Percentiles rank a stretch among this genome's conserved stretches.
Conservation (phyloP, 1,139 yeast genomes). For the Zygoascus sp. region DNA sequence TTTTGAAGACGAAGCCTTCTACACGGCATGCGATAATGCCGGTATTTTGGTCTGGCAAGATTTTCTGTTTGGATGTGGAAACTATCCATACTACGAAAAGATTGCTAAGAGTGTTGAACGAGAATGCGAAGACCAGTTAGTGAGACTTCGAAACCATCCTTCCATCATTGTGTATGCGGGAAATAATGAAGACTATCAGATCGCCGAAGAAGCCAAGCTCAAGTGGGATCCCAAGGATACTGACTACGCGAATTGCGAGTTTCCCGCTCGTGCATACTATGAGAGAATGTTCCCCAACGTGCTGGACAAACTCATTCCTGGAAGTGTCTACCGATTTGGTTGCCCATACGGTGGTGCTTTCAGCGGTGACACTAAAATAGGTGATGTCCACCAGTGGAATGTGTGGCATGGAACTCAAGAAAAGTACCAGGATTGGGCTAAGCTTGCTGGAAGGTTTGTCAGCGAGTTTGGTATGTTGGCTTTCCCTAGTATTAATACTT, state of each 20-base stretch:
- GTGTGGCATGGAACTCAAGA: constrained; percentile 51
- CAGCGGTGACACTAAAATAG: constrained; percentile 38
- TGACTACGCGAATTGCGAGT: constrained; percentile 33
- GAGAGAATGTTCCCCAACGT: constrained; percentile 39
- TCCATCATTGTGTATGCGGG: constrained; percentile 20
- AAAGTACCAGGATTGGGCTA: constrained; percentile 44
- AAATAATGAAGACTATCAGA: constrained; percentile 47
- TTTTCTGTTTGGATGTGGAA: constrained; percentile 49
- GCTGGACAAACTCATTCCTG: constrained; percentile 28
- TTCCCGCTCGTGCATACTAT: constrained; percentile 44
- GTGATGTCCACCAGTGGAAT: constrained; percentile 50
- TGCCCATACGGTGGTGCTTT: constrained; percentile 42
- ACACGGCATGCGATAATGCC: constrained; percentile 40
- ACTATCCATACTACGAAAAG: constrained; percentile 36
- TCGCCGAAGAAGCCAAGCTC: constrained; percentile 38
- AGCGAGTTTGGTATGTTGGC: constrained; percentile 49
- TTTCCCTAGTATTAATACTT: constrained; percentile 37
- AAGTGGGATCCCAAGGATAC: constrained; percentile 34
- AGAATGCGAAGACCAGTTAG: constrained; percentile 38
- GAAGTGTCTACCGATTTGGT: constrained; percentile 42
- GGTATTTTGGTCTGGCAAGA: constrained; percentile 48
- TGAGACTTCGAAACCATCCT: constrained; percentile 13
- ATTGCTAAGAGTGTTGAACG: constrained; percentile 33
- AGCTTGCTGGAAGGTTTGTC: constrained; percentile 43
- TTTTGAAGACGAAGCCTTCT: constrained; percentile 42